Base-by-base conservation (phyloP, 176 grass and related monocot genomes). In the Rhipidocladum racemiflorum region DNA sequence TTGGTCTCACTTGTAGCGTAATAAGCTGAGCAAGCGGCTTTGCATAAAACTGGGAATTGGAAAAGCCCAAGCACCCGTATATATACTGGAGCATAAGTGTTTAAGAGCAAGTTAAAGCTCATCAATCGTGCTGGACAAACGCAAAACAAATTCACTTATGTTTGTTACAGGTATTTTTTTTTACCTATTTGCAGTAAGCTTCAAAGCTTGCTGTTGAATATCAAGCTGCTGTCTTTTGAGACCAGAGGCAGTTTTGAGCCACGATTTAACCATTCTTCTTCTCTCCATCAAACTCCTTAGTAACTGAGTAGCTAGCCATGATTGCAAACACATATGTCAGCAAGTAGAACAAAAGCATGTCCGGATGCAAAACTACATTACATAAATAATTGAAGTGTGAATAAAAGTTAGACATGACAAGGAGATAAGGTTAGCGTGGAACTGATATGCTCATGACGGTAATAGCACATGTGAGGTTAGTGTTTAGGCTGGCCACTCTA, bases 21-120 rank as follows among this genome's bases (percentile, higher is more conserved):
- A 95, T 99, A 75, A 99, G 87, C 73, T 99, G 92, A 20, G 96
- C 96, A 81, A 99, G 96, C 73, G 92, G 96, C 51, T 91, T 95
- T 20, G 96, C 96, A 88, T 89, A 99, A 85, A 99, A 99, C 78
- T 92, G 93, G 36, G 96, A 95, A 79, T 87, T 99, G 38, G 91
- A 90, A 90, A 93, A 99, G 38, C 96, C 96, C 89, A 99, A 86
- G 87, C 96, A 99, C 63, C 96, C 96, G 30, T n/a, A n/a, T 99
- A 99, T 91, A 99, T 99, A 69, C 96, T 99, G 85, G 46, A 83
- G 29, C 29, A 82, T 51, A 56, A 28, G 35, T 21, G 80, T 84
- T 88, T 38, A 83, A 89, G 57, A 81, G 68, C 28, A 50, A 62
- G 64, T 86, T 70, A 90, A 67, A 89, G 38, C 32, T 74, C 56